Evolutionary conservation across 495 filamentous ascomycete species (phyloP).

Genomic region (Hypoxylon rickii): DNA sequence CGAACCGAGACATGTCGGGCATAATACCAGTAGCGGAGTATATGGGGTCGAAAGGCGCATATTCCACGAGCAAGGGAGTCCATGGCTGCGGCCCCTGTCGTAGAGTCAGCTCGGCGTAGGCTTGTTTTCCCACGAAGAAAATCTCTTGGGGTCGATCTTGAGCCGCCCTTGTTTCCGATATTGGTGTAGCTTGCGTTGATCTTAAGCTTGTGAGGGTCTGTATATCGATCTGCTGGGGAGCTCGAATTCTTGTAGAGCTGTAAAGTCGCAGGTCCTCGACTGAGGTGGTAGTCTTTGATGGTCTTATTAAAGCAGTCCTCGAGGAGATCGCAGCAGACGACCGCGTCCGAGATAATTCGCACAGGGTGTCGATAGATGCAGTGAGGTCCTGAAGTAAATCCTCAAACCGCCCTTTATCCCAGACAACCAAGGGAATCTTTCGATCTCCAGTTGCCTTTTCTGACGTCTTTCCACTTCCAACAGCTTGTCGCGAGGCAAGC

Average conservation of each 20-base stretch:
- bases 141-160: constrained; percentile 47
- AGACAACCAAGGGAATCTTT: constrained; percentile 53
- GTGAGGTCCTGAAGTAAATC: constrained; percentile 79
- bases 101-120: constrained; percentile 48
- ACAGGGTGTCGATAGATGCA: constrained; percentile 84
- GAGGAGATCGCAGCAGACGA: constrained; percentile 48
- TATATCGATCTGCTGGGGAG: constrained; percentile 58
- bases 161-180: constrained; percentile 40
- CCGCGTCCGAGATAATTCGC: constrained; percentile 79
- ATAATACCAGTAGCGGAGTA: constrained; percentile 66
- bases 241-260: constrained; percentile 59
- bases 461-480: constrained; percentile 48
- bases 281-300: constrained; percentile 36
- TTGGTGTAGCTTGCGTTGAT: constrained; percentile 47
- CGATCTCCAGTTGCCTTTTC: constrained; percentile 47
- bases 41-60: constrained; percentile 65
- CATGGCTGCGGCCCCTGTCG: constrained; percentile 37
- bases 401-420: constrained; percentile 65
- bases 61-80: constrained; percentile 68
- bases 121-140: constrained; percentile 58
- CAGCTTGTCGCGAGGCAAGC: constrained; percentile 51
- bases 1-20: constrained; percentile 66
- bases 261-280: constrained; percentile 53
- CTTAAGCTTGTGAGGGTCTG: constrained; percentile 46
- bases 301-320: constrained; percentile 23